phyloP scores from a whole-genome alignment of 805 yeast genomes.

The Hanseniaspora lindneri region DNA sequence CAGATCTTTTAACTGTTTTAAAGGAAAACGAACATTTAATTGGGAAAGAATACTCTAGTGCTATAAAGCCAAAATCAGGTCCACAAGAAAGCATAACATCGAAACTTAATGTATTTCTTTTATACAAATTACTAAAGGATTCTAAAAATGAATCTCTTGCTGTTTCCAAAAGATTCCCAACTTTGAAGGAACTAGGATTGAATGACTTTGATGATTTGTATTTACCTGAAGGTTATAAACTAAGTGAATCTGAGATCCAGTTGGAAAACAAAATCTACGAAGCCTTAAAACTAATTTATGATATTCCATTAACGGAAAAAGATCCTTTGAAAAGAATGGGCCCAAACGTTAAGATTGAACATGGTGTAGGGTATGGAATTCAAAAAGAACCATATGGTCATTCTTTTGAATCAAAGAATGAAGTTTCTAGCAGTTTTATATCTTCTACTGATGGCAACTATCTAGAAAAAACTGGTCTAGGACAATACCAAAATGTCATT shows the following conservation, averaged over 20 bases:
- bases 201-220: slow-evolving; percentile 4
- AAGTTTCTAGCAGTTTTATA: background rate
- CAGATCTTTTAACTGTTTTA: background rate
- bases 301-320: slow-evolving; percentile 1
- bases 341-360: slow-evolving; percentile 10
- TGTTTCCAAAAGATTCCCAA: slow-evolving; percentile 11
- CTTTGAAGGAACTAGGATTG: slow-evolving; percentile 4
- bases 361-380: slow-evolving; percentile 14
- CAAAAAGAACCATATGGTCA: slow-evolving; percentile 10
- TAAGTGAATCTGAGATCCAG: background rate
- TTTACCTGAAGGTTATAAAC: background rate
- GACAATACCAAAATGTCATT: slow-evolving; percentile 2
- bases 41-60: background rate
- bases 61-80: background rate
- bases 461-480: background rate
- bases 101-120: slow-evolving; percentile 12
- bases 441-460: slow-evolving; percentile 8
- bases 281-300: slow-evolving; percentile 9
- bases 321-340: slow-evolving; percentile 10
- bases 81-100: slow-evolving; percentile 3
- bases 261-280: slow-evolving; percentile 9
- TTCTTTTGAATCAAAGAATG: slow-evolving; percentile 2
- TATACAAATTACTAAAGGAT: slow-evolving; percentile 11
- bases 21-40: background rate
- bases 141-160: background rate